These are phyloP conservation scores for Brasilioporus rufonigricans DNA, from an alignment of 768 basidiomycete genomes.

Conservation along the genomic window DNA sequence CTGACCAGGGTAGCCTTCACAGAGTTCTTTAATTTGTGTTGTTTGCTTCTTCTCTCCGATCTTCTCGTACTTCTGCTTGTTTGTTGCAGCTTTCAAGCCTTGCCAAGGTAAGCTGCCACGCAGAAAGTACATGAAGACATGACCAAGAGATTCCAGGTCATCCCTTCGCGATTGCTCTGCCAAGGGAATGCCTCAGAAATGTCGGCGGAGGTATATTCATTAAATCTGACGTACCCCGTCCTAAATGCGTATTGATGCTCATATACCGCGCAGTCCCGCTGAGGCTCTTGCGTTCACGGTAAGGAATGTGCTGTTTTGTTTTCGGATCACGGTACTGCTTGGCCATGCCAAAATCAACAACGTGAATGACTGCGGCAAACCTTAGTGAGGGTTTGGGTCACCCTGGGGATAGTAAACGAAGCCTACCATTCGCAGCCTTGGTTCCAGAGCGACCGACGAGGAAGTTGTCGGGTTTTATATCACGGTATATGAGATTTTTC, in stretches of 20 bases:
- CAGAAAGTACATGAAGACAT: constrained; percentile 99
- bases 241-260: constrained; percentile 99
- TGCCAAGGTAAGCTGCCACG: constrained; percentile 98
- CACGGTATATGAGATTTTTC: constrained; percentile 98
- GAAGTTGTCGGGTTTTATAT: constrained; percentile 99
- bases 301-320: constrained; percentile 99
- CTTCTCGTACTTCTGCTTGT: constrained; percentile 99
- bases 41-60: constrained; percentile 99
- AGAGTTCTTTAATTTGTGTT: constrained; percentile 95
- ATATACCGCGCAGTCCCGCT: constrained; percentile 98
- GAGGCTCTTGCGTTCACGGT: constrained; percentile 95
- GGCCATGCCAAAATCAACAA: constrained; percentile 99
- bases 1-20: constrained; percentile 91
- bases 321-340: constrained; percentile 99
- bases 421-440: constrained; percentile 77
- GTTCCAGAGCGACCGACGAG: constrained; percentile 92
- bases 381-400: neutral
- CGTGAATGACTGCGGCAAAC: constrained; percentile 68
- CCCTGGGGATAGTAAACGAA: neutral
- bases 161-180: constrained; percentile 90
- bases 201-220: neutral
- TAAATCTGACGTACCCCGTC: constrained; percentile 63
- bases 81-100: constrained; percentile 97
- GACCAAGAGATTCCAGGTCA: constrained; percentile 97
- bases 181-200: constrained; percentile 4